phyloP scores from a whole-genome alignment of 148 eudicot genomes.

The Cornus kousa region DNA sequence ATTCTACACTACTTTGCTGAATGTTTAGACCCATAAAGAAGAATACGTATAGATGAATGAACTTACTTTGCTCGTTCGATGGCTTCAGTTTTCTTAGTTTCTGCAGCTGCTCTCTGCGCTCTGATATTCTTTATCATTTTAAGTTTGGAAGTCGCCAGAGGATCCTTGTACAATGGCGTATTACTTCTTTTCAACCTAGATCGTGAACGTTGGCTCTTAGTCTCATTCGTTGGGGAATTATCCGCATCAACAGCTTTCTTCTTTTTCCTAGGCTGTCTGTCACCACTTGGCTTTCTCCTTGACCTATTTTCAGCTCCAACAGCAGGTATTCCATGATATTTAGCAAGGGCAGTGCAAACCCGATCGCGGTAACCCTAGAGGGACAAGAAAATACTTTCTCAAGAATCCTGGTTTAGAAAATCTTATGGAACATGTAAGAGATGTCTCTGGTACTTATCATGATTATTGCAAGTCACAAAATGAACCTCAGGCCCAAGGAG shows the following conservation, averaged over 20 bases:
- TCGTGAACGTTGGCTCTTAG: conserved; percentile 25
- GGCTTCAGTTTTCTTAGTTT: conserved; percentile 53
- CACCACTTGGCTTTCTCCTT: conserved; percentile 43
- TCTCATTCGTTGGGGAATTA: conserved; percentile 14
- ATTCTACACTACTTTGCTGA: background rate
- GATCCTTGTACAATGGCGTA: conserved; percentile 68
- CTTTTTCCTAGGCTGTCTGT: conserved; percentile 31
- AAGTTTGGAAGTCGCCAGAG: conserved; percentile 67
- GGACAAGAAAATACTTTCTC: background rate
- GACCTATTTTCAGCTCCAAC: conserved; percentile 54
- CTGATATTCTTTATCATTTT: conserved; percentile 90
- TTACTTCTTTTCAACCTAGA: conserved; percentile 39
- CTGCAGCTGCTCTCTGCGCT: conserved; percentile 66
- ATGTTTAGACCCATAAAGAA: background rate
- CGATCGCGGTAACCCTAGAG: conserved; percentile 66
- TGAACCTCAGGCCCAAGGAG: background rate
- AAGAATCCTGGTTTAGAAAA: conserved; percentile 3
- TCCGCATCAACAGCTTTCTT: conserved; percentile 27
- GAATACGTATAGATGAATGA: background rate
- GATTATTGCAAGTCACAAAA: background rate
- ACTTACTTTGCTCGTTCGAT: conserved; percentile 82
- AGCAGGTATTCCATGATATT: conserved; percentile 55
- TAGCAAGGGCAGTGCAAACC: conserved; percentile 60
- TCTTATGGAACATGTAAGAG: background rate
- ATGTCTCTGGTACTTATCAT: background rate